Conservation (phyloP, 805 yeast genomes). For the Komagataella pastoris region DNA sequence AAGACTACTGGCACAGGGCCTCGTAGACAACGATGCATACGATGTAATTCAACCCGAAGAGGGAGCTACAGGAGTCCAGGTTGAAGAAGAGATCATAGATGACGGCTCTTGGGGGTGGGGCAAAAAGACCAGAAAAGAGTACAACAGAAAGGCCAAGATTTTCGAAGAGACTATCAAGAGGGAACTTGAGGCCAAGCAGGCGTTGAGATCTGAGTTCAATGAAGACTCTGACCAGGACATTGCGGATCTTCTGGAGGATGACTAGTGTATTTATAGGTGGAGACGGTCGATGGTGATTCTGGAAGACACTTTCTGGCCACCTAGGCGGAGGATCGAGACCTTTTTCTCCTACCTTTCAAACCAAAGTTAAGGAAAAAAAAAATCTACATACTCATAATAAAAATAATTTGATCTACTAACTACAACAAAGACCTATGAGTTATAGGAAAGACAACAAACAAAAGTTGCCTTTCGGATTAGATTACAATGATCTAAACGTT, state of each 20-base stretch:
- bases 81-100: conserved; percentile 10
- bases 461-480: conserved; percentile 59
- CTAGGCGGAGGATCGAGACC: not conserved
- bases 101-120: conserved; percentile 68
- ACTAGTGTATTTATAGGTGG: conserved; percentile 1
- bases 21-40: conserved; percentile 5
- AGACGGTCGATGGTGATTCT: not conserved
- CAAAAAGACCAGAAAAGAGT: conserved; percentile 51
- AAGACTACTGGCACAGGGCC: conserved; percentile 20
- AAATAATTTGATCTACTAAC: not conserved
- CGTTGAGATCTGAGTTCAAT: conserved; percentile 18
- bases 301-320: not conserved
- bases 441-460: conserved; percentile 10
- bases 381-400: not conserved
- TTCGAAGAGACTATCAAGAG: conserved; percentile 34
- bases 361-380: not conserved
- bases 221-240: conserved; percentile 54
- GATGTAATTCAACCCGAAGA: not conserved
- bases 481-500: conserved; percentile 42
- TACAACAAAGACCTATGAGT: not conserved
- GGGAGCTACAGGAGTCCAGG: conserved; percentile 6
- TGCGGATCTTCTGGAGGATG: conserved; percentile 53
- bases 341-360: not conserved
- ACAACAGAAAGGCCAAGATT: conserved; percentile 38
- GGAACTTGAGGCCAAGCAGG: conserved; percentile 16